These are phyloP conservation scores for Suillus decipiens DNA, from an alignment of 768 basidiomycete genomes.

Conservation along the genomic window DNA sequence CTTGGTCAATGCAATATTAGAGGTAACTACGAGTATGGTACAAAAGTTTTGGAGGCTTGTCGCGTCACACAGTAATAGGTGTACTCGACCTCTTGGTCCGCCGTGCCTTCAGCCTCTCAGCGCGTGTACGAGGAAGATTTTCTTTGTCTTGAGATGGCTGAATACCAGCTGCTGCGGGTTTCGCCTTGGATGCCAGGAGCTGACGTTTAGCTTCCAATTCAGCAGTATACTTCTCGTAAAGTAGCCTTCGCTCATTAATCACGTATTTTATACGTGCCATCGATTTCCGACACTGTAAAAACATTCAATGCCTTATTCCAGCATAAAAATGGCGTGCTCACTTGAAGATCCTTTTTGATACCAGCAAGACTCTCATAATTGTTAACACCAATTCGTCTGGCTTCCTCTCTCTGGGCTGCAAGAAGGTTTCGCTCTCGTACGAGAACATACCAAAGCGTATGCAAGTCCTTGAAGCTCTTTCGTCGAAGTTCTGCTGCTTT, in stretches of 20 bases:
- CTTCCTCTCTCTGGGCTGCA: slow-evolving; percentile 83
- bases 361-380: slow-evolving; percentile 30
- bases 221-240: slow-evolving; percentile 52
- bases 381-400: slow-evolving; percentile 57
- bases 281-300: slow-evolving; percentile 77
- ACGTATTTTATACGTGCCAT: slow-evolving; percentile 97
- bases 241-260: slow-evolving; percentile 85
- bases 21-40: slow-evolving; percentile 3
- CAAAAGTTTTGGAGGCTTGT: not conserved
- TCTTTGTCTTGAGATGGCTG: slow-evolving; percentile 12
- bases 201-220: slow-evolving; percentile 16
- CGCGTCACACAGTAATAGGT: not conserved
- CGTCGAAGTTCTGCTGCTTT: slow-evolving; percentile 80
- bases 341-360: slow-evolving; percentile 43
- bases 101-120: slow-evolving; percentile 10
- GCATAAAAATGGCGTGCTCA: slow-evolving; percentile 28
- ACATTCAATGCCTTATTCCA: slow-evolving; percentile 12
- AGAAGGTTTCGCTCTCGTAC: slow-evolving; percentile 88
- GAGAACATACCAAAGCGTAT: slow-evolving; percentile 92
- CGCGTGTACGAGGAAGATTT: slow-evolving; percentile 4
- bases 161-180: not conserved
- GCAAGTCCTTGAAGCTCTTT: slow-evolving; percentile 92
- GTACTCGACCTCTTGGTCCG: not conserved
- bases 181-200: slow-evolving; percentile 9
- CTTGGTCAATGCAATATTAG: not conserved